A percentile compares a stretch with the other conserved stretches of the same genome.
Evolutionary conservation across 345 rosid genomes (phyloP).

Genomic region (Salix arbutifolia): DNA sequence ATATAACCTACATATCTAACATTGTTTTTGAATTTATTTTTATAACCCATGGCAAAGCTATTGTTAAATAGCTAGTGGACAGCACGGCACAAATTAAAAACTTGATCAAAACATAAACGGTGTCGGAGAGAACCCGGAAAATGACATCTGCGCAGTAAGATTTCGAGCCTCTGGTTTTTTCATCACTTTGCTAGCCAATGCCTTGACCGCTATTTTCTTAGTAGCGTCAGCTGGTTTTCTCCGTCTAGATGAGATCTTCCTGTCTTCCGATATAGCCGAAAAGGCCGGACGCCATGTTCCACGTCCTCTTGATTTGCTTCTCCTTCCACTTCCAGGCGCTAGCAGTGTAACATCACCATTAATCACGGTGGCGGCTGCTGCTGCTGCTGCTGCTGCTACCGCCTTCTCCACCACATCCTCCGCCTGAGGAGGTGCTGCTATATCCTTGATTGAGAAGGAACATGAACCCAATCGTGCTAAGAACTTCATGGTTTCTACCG

Average conservation of each 20-base stretch:
- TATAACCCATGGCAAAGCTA: too few species aligned
- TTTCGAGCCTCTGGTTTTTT: background rate
- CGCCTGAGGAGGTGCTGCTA: background rate
- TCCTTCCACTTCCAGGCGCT: background rate
- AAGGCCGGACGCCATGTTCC: constrained; percentile 27
- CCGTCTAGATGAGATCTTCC: background rate
- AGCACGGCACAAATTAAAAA: background rate
- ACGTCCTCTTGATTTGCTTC: background rate
- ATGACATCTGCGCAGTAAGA: constrained; percentile 1
- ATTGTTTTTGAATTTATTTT: too few species aligned
- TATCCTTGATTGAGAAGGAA: constrained; percentile 3
- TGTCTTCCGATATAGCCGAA: constrained; percentile 27
- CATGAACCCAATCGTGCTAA: constrained; percentile 22
- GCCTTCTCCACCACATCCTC: background rate
- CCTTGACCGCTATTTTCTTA: constrained; percentile 14
- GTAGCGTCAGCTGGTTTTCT: background rate
- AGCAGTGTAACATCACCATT: background rate
- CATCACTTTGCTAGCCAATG: background rate
- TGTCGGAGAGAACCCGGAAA: constrained; percentile 31
- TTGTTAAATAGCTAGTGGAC: too few species aligned
- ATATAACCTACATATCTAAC: too few species aligned
- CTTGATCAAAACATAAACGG: constrained; percentile 31
- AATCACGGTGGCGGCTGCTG: background rate
- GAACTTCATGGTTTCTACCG: constrained; percentile 22
- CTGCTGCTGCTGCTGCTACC: too few species aligned